Evolutionary conservation across 2,329 filamentous ascomycete species (phyloP).

Genomic region (Pyricularia grisea): DNA sequence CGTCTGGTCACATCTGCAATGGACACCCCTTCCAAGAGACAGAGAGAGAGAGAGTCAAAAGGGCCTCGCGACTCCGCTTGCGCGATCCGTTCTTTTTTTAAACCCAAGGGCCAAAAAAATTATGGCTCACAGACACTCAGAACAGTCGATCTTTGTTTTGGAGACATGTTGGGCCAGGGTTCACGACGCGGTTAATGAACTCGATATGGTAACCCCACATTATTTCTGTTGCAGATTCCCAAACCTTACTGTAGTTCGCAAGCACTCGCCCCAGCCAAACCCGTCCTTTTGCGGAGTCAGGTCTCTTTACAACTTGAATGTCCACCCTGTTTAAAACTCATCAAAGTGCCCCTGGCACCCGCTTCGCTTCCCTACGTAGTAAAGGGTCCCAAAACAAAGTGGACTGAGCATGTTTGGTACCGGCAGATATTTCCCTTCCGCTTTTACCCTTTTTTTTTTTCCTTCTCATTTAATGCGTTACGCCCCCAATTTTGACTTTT

Average conservation of each 20-base stretch:
- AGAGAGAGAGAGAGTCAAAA: too few species aligned
- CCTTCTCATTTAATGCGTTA: background rate
- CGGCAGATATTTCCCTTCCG: background rate
- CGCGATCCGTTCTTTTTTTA: background rate
- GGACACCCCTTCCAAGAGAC: background rate
- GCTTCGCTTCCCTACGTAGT: background rate
- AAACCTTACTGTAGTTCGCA: background rate
- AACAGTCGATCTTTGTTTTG: background rate
- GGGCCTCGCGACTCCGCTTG: background rate
- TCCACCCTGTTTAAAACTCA: background rate
- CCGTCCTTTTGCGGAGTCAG: background rate
- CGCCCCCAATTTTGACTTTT: background rate
- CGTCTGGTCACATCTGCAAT: background rate
- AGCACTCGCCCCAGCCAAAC: background rate
- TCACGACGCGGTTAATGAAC: background rate
- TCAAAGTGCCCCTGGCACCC: background rate
- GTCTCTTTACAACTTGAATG: background rate
- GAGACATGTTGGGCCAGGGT: background rate
- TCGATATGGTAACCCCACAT: background rate
- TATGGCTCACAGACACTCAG: background rate
- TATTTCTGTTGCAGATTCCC: background rate
- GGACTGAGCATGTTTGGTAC: background rate
- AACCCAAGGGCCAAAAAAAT: background rate
- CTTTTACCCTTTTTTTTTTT: background rate
- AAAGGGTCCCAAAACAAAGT: background rate